Percentiles rank a stretch among this genome's conserved stretches.
Evolutionary conservation across 2,329 filamentous ascomycete genomes (phyloP).

Genomic region (Bisporella sp.): DNA sequence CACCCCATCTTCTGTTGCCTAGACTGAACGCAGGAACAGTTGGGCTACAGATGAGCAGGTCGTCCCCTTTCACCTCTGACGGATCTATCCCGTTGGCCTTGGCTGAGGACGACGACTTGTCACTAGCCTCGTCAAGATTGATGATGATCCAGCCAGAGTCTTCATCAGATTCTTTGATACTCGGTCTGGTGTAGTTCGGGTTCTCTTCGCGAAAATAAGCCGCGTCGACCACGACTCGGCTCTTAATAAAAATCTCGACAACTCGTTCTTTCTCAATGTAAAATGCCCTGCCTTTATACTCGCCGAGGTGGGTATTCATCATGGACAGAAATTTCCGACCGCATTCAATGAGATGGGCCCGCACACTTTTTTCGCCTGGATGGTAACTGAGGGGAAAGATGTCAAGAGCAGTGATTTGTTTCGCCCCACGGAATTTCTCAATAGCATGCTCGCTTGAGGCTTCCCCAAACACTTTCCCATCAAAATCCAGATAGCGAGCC

Average conservation of each 20-base stretch:
- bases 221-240: conserved; percentile 23
- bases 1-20: conserved; percentile 1
- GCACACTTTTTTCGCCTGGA: conserved; percentile 14
- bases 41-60: conserved; percentile 2
- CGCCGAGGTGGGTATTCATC: conserved; percentile 19
- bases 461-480: conserved; percentile 22
- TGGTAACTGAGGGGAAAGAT: conserved; percentile 28
- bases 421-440: conserved; percentile 10
- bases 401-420: conserved; percentile 22
- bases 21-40: conserved; percentile 5
- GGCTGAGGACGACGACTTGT: not conserved
- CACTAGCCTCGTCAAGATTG: not conserved
- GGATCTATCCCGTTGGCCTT: conserved; percentile 7
- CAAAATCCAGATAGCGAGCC: conserved; percentile 16
- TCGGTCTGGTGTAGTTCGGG: conserved; percentile 16
- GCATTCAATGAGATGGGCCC: conserved; percentile 20
- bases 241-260: conserved; percentile 13
- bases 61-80: not conserved
- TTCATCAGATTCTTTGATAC: not conserved
- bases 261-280: conserved; percentile 21
- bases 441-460: conserved; percentile 16
- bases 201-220: conserved; percentile 21
- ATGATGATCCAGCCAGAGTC: not conserved
- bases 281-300: conserved; percentile 29
- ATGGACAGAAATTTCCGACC: conserved; percentile 24